Evolutionary conservation across 179 eudicot species (phyloP).

Genomic region (Vitellaria paradoxa): DNA sequence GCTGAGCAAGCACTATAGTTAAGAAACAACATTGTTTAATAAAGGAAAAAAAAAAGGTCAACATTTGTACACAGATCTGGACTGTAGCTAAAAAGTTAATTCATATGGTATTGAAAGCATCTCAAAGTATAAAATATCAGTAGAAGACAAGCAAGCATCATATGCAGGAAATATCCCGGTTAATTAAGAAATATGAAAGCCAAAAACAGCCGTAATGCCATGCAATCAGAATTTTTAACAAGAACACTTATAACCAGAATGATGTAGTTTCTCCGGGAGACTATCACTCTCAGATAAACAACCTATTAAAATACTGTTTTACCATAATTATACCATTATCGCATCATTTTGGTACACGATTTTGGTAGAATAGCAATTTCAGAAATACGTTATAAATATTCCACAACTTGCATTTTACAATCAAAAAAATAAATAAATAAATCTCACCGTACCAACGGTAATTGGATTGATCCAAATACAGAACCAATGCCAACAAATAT

Average conservation of each 20-base stretch:
- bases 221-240: neutral
- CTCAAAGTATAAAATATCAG: neutral
- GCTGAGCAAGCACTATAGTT: neutral
- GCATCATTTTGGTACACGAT: too few species aligned
- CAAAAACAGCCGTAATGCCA: neutral
- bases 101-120: slow-evolving; percentile 2
- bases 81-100: neutral
- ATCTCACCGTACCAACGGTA: neutral
- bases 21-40: neutral
- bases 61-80: slow-evolving; percentile 7
- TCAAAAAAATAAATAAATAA: neutral
- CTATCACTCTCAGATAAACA: too few species aligned
- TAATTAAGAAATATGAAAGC: too few species aligned
- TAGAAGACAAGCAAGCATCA: neutral
- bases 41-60: neutral
- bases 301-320: neutral
- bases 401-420: too few species aligned
- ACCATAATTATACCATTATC: too few species aligned
- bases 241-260: neutral
- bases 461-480: neutral
- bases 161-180: neutral
- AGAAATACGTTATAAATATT: too few species aligned
- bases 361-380: too few species aligned
- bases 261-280: too few species aligned
- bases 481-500: neutral